Evolutionary conservation across 768 basidiomycete species (phyloP).

Genomic region (Lactarius vividus): DNA sequence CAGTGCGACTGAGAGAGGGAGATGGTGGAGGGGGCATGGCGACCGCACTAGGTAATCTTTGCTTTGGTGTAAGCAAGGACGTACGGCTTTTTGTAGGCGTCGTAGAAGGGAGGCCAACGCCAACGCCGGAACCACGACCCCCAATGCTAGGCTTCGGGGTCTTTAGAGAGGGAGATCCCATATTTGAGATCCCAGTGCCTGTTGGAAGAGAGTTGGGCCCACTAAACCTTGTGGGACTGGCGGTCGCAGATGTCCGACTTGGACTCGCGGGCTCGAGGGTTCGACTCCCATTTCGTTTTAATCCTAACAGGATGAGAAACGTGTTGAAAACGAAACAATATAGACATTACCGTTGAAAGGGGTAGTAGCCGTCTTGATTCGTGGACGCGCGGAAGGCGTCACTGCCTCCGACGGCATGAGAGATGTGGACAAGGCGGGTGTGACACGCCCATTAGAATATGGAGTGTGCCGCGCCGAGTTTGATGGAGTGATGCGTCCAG

Average conservation of each 20-base stretch:
- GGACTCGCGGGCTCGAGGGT: conserved; percentile 25
- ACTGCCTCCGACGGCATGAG: conserved; percentile 30
- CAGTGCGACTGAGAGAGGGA: conserved; percentile 43
- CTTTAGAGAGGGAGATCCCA: conserved; percentile 53
- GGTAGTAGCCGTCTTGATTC: conserved; percentile 43
- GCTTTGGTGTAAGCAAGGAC: conserved; percentile 52
- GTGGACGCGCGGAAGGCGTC: conserved; percentile 48
- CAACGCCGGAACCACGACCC: conserved; percentile 38
- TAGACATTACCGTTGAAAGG: conserved; percentile 13
- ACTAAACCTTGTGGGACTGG: conserved; percentile 30
- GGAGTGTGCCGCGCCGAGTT: conserved; percentile 52
- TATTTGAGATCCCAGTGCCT: conserved; percentile 14
- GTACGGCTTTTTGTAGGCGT: conserved; percentile 39
- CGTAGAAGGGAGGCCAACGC: conserved; percentile 42
- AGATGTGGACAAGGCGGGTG: conserved; percentile 34
- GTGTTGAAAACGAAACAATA: conserved; percentile 33
- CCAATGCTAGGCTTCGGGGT: conserved; percentile 59
- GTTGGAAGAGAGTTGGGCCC: conserved; percentile 17
- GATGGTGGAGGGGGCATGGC: conserved; percentile 83
- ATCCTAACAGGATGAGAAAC: conserved; percentile 57
- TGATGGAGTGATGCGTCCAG: conserved; percentile 28
- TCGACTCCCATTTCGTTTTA: conserved; percentile 26
- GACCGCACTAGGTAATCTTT: conserved; percentile 65
- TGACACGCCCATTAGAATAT: conserved; percentile 44
- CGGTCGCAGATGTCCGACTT: conserved; percentile 20